Conservation (phyloP, 495 filamentous ascomycete species). For the Trichoderma parareesei region DNA sequence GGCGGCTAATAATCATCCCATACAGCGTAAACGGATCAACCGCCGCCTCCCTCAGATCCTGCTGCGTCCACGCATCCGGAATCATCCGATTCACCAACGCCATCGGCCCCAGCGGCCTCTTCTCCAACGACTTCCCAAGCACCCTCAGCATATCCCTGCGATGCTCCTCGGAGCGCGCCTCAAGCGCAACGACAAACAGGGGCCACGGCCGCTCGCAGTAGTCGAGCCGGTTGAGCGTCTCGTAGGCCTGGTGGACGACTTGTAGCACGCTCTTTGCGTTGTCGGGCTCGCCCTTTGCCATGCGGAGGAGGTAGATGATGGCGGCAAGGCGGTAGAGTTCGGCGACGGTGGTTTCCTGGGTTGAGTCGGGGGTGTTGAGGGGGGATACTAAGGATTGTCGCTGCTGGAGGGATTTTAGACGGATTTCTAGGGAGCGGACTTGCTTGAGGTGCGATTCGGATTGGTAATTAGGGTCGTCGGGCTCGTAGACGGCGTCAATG, state of each 20-base stretch:
- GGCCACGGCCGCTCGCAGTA: slow-evolving; percentile 13
- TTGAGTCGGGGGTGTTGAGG: background rate
- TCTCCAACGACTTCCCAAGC: slow-evolving; percentile 7
- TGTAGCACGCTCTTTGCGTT: background rate
- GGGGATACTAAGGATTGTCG: slow-evolving; percentile 2
- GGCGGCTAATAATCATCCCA: background rate
- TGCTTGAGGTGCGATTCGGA: slow-evolving; percentile 1
- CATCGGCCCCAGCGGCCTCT: slow-evolving; percentile 2
- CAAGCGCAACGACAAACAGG: slow-evolving; percentile 12
- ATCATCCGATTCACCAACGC: slow-evolving; percentile 9
- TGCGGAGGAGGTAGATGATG: slow-evolving; percentile 17
- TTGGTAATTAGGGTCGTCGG: background rate
- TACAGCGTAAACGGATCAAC: background rate
- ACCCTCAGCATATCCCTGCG: background rate
- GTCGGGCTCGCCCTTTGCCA: slow-evolving; percentile 11
- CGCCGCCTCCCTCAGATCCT: slow-evolving; percentile 4
- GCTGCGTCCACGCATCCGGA: slow-evolving; percentile 13
- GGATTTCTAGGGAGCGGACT: slow-evolving; percentile 12
- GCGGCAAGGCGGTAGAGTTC: slow-evolving; percentile 17
- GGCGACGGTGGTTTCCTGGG: slow-evolving; percentile 6
- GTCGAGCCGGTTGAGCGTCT: slow-evolving; percentile 5
- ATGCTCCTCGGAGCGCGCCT: slow-evolving; percentile 12
- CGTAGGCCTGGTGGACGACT: slow-evolving; percentile 11
- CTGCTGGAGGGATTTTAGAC: background rate
- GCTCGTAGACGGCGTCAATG: background rate